These are phyloP conservation scores for Mimosa pudica DNA, from an alignment of 306 rosid genomes.

Conservation along the genomic window DNA sequence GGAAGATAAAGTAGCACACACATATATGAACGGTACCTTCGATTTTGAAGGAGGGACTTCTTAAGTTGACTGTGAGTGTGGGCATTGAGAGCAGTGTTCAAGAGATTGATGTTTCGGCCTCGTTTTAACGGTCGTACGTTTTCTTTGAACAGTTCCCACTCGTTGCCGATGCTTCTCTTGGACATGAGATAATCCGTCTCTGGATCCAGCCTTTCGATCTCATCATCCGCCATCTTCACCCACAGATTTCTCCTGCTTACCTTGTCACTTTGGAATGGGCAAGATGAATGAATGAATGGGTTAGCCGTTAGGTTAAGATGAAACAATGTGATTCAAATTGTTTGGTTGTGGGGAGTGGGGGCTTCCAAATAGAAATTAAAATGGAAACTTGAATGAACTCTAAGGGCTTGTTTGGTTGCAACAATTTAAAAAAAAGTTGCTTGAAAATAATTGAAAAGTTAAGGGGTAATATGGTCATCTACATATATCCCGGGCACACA, in stretches of 20 bases:
- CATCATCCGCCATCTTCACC: constrained; percentile 35
- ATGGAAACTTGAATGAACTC: no score
- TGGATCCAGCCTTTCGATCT: constrained; percentile 51
- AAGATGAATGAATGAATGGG: not conserved
- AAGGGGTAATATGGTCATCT: no score
- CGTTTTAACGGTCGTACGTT: constrained; percentile 90
- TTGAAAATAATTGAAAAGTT: no score
- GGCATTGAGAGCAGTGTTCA: constrained; percentile 70
- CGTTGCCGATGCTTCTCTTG: constrained; percentile 63
- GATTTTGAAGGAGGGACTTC: constrained; percentile 55
- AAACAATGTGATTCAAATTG: no score
- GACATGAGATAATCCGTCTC: constrained; percentile 79
- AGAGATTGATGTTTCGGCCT: constrained; percentile 73
- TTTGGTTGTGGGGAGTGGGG: no score
- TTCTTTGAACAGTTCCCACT: constrained; percentile 93
- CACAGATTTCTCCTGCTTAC: not conserved
- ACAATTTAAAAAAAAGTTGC: no score
- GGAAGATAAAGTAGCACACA: no score
- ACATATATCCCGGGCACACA: no score
- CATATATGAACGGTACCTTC: no score
- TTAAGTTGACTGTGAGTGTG: constrained; percentile 59
- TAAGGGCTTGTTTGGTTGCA: no score
- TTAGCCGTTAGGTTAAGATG: no score
- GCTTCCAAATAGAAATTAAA: no score
- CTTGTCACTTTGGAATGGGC: not conserved